Base-by-base conservation (phyloP, 2,329 filamentous ascomycete genomes). In the Neurospora sp. region DNA sequence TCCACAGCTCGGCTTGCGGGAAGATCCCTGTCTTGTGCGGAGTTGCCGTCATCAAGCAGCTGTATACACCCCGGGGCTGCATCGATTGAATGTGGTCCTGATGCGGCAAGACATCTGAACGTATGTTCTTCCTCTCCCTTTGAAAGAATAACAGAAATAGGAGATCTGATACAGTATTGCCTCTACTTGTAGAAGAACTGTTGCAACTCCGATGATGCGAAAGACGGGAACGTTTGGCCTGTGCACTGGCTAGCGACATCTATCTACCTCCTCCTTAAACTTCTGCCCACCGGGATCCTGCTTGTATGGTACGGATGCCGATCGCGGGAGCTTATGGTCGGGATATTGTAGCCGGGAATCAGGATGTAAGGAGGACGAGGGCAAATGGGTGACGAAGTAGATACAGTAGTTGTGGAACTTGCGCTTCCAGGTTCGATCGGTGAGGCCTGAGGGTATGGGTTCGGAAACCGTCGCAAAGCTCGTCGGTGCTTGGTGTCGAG, bases 381-480 rank as follows among this genome's bases (percentile, higher is more conserved):
- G 95, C 1, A 98, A 87, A 79, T 97, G 93, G 9, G 95, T 97
- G 71, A 98, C 93, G 80, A 99, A 98, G 83, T 99, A 23, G 19
- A 3, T 28, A 28, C 23, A 28, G 43, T 23, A 13, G 43, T 23
- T 23, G 46, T 28, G 23, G 7, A 58, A 33, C 2, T 58, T 58
- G 46, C 11, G 46, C 19, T 9, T 58, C 19, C 13, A 28, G 1
- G 11, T n/a, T 58, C 2, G 3, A 58, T 28, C 46, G 23, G 46
- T 46, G 19, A 6, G 1, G 11, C 10, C 3, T 40, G 13, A 4
- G 46, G 19, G 42, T 19, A 58, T 28, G 5, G 46, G 11, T 58
- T 15, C 23, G 19, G 46, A 28, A 28, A 28, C 23, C 3, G 13
- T 28, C 13, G 13, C 23, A 15, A 33, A 15, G 23, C 23, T 58